Conservation (phyloP, 345 rosid species). For the Xanthoceras sorbifolium region DNA sequence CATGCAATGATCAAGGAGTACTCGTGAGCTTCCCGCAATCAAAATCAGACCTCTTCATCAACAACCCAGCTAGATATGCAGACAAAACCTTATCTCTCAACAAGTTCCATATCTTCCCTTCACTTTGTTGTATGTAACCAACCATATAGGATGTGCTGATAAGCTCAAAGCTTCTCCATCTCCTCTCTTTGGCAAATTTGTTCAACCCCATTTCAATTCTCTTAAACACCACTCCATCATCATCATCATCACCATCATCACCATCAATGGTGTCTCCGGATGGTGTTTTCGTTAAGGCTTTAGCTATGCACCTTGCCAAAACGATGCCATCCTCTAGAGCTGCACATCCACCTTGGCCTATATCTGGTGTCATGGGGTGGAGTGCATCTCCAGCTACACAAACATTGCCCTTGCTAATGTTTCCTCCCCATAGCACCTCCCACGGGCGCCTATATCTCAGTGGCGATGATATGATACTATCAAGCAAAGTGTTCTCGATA, state of each 20-base stretch:
- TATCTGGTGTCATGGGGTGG: conserved; percentile 76
- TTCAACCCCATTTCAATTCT: conserved; percentile 46
- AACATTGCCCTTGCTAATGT: conserved; percentile 55
- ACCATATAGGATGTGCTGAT: conserved; percentile 46
- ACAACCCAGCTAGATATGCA: conserved; percentile 31
- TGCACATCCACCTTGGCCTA: conserved; percentile 70
- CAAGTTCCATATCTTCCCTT: conserved; percentile 34
- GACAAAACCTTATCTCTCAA: conserved; percentile 46
- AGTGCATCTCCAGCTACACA: conserved; percentile 76
- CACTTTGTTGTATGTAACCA: conserved; percentile 54
- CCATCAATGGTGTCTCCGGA: not conserved
- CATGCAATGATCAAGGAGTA: conserved; percentile 8
- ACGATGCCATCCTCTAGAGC: conserved; percentile 70
- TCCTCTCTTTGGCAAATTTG: conserved; percentile 50
- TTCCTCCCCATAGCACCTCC: conserved; percentile 58
- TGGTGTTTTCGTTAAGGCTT: conserved; percentile 33
- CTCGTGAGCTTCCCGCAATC: conserved; percentile 46
- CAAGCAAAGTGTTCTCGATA: conserved; percentile 43
- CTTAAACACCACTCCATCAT: conserved; percentile 28
- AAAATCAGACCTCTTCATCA: conserved; percentile 43
- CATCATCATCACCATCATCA: conserved; percentile 26
- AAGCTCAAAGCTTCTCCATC: conserved; percentile 70
- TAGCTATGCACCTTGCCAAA: conserved; percentile 64
- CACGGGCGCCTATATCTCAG: conserved; percentile 52
- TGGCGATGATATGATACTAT: conserved; percentile 30